Evolutionary conservation across 805 yeast species (phyloP).

Genomic region (Candida suzukii): DNA sequence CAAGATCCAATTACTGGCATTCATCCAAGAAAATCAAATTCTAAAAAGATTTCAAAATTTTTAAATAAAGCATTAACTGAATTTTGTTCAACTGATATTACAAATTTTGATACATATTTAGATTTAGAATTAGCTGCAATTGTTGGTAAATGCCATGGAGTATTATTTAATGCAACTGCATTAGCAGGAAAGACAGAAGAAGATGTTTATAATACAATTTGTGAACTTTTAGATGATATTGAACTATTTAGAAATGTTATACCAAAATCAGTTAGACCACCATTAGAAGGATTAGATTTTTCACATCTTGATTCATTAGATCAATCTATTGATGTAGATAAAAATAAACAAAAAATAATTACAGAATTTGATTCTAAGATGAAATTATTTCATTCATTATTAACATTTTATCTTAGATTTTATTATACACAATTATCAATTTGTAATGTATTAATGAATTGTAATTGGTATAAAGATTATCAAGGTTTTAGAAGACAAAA

Average conservation of each 20-base stretch:
- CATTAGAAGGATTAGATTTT: not conserved
- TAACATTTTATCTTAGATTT: conserved; percentile 16
- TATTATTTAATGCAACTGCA: conserved; percentile 22
- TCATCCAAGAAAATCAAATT: not conserved
- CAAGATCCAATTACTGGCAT: not conserved
- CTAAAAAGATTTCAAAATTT: not conserved
- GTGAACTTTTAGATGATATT: conserved; percentile 14
- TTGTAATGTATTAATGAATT: conserved; percentile 14
- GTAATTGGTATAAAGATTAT: conserved; percentile 6
- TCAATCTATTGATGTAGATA: too few relatives aligned
- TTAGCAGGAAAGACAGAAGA: conserved; percentile 10
- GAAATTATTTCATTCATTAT: not conserved
- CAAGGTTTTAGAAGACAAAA: not conserved
- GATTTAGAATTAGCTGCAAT: conserved; percentile 17
- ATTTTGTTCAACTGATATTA: too few relatives aligned
- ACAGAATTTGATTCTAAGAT: not conserved
- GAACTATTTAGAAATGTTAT: conserved; percentile 21
- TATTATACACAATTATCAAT: conserved; percentile 20
- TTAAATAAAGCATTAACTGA: not conserved
- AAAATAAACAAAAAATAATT: not conserved
- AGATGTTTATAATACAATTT: conserved; percentile 9
- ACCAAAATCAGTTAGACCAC: conserved; percentile 19
- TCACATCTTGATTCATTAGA: not conserved
- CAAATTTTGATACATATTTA: conserved; percentile 10
- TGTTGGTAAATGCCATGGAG: conserved; percentile 18